Evolutionary conservation across 768 basidiomycete species (phyloP).

Genomic region (Pulveroboletus sp.): DNA sequence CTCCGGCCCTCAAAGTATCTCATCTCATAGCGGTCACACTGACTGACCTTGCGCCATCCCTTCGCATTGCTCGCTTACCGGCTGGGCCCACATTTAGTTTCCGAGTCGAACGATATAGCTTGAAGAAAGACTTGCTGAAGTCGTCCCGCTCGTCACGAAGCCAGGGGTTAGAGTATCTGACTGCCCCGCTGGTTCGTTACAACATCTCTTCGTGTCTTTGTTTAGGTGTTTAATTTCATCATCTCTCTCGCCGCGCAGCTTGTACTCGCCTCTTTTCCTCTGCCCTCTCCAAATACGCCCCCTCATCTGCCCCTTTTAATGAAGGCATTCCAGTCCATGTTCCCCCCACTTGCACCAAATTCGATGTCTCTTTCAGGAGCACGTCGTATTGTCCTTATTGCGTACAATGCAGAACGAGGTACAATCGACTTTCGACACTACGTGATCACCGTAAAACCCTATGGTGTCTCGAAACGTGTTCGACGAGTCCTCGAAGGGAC

Average conservation of each 20-base stretch:
- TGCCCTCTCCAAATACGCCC: conserved; percentile 66
- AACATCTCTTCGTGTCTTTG: background rate
- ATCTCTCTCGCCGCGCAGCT: conserved; percentile 40
- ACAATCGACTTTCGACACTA: conserved; percentile 94
- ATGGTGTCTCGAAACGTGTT: conserved; percentile 89
- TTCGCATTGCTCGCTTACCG: conserved; percentile 83
- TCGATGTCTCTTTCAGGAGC: conserved; percentile 80
- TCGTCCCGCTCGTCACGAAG: conserved; percentile 63
- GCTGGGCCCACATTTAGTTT: conserved; percentile 93
- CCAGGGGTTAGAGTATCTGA: conserved; percentile 85
- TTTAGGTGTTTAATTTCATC: background rate
- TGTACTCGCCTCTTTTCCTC: conserved; percentile 85
- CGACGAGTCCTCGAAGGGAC: conserved; percentile 75
- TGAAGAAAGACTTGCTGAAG: conserved; percentile 78
- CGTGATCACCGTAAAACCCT: conserved; percentile 90
- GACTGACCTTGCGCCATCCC: conserved; percentile 76
- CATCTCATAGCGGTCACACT: conserved; percentile 91
- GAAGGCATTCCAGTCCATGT: conserved; percentile 94
- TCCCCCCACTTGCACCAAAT: conserved; percentile 86
- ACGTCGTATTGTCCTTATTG: conserved; percentile 87
- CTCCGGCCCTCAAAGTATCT: conserved; percentile 83
- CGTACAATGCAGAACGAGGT: conserved; percentile 81
- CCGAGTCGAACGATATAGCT: conserved; percentile 85
- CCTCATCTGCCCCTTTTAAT: conserved; percentile 86
- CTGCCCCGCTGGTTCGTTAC: conserved; percentile 76